Base-by-base conservation (phyloP, 495 filamentous ascomycete species). In the Penicillium bialowiezense region DNA sequence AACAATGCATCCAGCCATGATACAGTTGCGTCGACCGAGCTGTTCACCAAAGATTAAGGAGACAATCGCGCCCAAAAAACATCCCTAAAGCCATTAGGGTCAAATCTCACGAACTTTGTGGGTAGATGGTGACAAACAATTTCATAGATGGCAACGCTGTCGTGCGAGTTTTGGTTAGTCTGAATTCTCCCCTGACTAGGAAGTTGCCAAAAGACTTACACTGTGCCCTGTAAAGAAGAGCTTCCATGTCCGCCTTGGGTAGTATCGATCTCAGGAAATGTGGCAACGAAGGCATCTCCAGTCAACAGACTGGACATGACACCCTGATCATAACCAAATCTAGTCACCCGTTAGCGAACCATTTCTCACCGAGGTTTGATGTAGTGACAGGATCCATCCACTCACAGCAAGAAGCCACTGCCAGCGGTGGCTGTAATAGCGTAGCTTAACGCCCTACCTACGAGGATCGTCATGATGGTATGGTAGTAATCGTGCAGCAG, bases 1-100 rank as follows among this genome's bases (percentile, higher is more conserved):
- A 32, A 84, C 74, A 0, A 70, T 57, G 29, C 73, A 75, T 9
- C 77, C 78, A 26, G 73, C 54, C 32, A 81, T 50, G 42, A 85
- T 77, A 2, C 72, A 74, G 55, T 72, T 79, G 51, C 77, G 76
- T 24, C 81, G 67, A 7, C 80, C 81, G 2, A 83, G 65, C 13
- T 50, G 56, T 46, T 82, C 80, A 33, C 82, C 81, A 32, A 76
- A 56, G 18, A 68, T 60, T 34, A 79, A 60, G 1, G 77, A 69
- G 2, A 67, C 51, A 8, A 83, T 59, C 19, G 81, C 77, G 21
- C 81, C 81, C n/a, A 82, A 52, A 51, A 84, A 80, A 51, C 78
- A 83, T 24, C 80, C 81, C 60, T 67, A 44, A 3, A 18, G 17
- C 9, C 19, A 34, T 53, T 14, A 54, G 79, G 12, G 12, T 10